Base-by-base conservation (phyloP, 805 yeast species). In the Candida pini region DNA sequence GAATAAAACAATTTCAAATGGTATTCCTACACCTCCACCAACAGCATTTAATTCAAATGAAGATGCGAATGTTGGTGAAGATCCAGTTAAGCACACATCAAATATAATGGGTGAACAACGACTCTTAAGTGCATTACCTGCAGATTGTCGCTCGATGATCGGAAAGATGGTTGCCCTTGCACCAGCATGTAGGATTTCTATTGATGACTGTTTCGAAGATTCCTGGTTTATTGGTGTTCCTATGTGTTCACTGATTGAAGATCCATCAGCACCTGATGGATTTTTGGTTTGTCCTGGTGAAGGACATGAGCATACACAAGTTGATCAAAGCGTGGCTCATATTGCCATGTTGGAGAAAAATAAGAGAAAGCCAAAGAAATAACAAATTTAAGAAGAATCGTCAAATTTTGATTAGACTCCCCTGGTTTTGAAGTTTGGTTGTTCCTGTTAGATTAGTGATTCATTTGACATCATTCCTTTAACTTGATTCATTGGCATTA, bases 241-340 rank as follows among this genome's bases (percentile, higher is more conserved):
- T 33, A 78, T 78, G 81, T 89, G 97, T 60, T 71, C 83, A 3
- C 72, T 78, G 22, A 47, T 63, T 20, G 67, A 69, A 36, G 67
- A 62, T 24, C 31, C 36, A 24, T 12, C 13, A 12, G 13, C n/a
- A 12, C n/a, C n/a, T n/a, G 58, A 58, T 15, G 59, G 63, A 2
- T 49, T 62, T 9, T 53, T 62, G 10, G 38, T 64, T 26, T 58
- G 64, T 33, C 61, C 60, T 22, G 75, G 78, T 15, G 58, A 64
- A 6, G 79, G 77, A 49, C 97, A 89, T 54, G 69, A 69, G 22
- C 97, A 89, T 56, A 86, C 96, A 2, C 76, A 75, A 45, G 97
- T 89, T 33, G 96, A 88, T 47, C 95, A 85, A 56, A 79, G 86
- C 40, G 95, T 86, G 48, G 97, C 97, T 0, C 97, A 89, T 58